Evolutionary conservation across 2,329 filamentous ascomycete genomes (phyloP).

Genomic region (Dactylellina sp.): DNA sequence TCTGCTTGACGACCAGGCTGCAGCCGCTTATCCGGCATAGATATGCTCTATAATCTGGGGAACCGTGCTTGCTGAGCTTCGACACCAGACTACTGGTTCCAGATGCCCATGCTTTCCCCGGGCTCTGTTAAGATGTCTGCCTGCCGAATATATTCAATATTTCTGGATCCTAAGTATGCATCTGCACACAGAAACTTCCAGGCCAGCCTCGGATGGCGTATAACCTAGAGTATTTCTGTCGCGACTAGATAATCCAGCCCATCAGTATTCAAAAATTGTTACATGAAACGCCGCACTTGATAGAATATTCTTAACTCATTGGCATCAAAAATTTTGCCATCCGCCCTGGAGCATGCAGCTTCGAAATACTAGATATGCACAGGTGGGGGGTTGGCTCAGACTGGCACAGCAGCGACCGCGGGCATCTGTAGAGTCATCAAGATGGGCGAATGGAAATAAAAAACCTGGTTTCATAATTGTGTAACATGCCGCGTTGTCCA

Average conservation of each 20-base stretch:
- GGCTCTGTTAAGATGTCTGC: no score
- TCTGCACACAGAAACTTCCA: background rate
- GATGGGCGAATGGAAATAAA: slow-evolving; percentile 7
- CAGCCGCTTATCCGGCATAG: no score
- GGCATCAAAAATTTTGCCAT: slow-evolving; percentile 16
- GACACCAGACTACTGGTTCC: no score
- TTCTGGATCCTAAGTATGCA: slow-evolving; percentile 6
- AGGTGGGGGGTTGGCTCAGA: slow-evolving; percentile 23
- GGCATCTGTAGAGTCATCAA: background rate
- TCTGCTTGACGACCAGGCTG: no score
- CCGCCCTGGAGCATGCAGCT: slow-evolving; percentile 33
- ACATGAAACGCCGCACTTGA: background rate
- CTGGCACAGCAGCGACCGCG: slow-evolving; percentile 31
- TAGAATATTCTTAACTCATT: slow-evolving; percentile 1
- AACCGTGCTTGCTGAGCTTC: no score
- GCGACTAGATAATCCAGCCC: background rate
- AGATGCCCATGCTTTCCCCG: no score
- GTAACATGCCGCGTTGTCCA: slow-evolving; percentile 22
- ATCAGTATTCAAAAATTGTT: slow-evolving; percentile 1
- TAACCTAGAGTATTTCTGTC: slow-evolving; percentile 5
- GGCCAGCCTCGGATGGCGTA: background rate
- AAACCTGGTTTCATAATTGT: background rate
- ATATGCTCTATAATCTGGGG: no score
- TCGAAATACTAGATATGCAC: slow-evolving; percentile 16
- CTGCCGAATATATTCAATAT: background rate